Evolutionary conservation across 495 filamentous ascomycete genomes (phyloP).

Genomic region (Endocarpon pusillum): DNA sequence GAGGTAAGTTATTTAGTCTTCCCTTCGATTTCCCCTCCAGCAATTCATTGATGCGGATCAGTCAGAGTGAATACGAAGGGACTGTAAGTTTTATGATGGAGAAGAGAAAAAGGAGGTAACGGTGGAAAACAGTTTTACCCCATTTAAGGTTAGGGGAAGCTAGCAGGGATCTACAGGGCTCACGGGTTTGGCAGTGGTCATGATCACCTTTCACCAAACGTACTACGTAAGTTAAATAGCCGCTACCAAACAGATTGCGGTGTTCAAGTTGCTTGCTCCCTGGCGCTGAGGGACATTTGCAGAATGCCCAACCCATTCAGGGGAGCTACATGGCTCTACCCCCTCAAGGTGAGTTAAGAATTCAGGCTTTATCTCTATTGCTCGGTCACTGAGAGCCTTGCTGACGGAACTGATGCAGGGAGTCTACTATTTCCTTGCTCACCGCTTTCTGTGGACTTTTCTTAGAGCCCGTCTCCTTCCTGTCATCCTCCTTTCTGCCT

Average conservation of each 20-base stretch:
- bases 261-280: background rate
- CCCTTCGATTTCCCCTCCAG: constrained; percentile 34
- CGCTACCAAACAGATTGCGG: background rate
- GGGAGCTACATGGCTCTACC: constrained; percentile 37
- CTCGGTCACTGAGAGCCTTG: constrained; percentile 1
- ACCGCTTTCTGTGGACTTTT: constrained; percentile 46
- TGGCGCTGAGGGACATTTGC: constrained; percentile 8
- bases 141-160: no score
- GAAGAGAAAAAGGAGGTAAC: constrained; percentile 18
- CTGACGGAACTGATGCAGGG: constrained; percentile 22
- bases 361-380: no score
- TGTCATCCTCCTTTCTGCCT: constrained; percentile 36
- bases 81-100: constrained; percentile 20
- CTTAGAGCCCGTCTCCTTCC: constrained; percentile 41
- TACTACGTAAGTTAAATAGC: constrained; percentile 1
- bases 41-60: constrained; percentile 20
- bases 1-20: constrained; percentile 18
- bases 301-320: constrained; percentile 13
- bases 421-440: constrained; percentile 39
- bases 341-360: constrained; percentile 31
- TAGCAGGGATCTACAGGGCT: no score
- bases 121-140: constrained; percentile 16
- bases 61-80: constrained; percentile 33
- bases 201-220: constrained; percentile 1
- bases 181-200: no score